Conservation (phyloP, 1,139 yeast genomes). For the Geotrichum bryndzae region DNA sequence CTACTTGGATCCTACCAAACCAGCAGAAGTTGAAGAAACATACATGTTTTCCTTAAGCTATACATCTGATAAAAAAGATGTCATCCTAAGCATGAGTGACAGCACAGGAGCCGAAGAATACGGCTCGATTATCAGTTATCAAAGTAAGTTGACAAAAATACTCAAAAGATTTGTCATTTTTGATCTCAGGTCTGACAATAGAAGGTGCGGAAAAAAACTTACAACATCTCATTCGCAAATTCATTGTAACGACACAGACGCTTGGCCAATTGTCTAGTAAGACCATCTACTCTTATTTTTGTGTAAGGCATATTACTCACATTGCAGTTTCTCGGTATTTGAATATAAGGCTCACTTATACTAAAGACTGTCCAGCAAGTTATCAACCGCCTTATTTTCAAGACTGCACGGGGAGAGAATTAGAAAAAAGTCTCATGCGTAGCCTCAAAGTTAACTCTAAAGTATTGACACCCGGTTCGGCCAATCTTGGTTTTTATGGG, state of each 20-base stretch:
- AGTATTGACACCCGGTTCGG: constrained; percentile 7
- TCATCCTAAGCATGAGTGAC: constrained; percentile 8
- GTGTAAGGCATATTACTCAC: neutral
- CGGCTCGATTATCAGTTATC: neutral
- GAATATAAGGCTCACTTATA: constrained; percentile 17
- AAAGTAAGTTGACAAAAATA: neutral
- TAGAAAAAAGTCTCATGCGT: constrained; percentile 1
- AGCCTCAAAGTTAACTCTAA: neutral
- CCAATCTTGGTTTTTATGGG: constrained; percentile 9
- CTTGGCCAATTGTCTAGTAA: constrained; percentile 12
- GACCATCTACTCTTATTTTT: neutral
- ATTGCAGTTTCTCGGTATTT: constrained; percentile 11
- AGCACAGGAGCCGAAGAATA: neutral
- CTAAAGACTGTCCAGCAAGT: constrained; percentile 13
- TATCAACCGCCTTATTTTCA: constrained; percentile 18
- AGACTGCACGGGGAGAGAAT: constrained; percentile 11
- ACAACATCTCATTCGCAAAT: constrained; percentile 8
- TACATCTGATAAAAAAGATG: constrained; percentile 8
- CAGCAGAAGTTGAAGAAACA: constrained; percentile 11
- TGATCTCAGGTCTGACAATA: neutral
- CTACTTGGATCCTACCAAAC: constrained; percentile 8
- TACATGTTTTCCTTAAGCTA: constrained; percentile 15
- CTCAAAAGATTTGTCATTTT: neutral
- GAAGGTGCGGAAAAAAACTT: constrained; percentile 14
- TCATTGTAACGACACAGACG: constrained; percentile 14